Evolutionary conservation across 768 basidiomycete genomes (phyloP).

Genomic region (Leucosporidium yakuticum): DNA sequence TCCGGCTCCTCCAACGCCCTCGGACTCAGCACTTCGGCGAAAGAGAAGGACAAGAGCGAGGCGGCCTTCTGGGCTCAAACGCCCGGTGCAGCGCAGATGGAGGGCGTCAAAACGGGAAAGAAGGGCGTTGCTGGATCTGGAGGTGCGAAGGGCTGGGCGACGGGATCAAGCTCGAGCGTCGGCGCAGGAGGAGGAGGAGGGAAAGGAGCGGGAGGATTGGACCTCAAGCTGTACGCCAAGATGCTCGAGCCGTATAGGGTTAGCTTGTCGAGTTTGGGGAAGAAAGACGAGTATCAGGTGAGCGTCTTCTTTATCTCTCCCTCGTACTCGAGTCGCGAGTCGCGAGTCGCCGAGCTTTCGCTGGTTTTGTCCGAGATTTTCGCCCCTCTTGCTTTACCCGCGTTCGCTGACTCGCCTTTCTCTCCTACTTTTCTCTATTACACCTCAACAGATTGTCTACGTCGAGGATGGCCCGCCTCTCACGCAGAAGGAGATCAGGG

Average conservation of each 20-base stretch:
- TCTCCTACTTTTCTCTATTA: no score
- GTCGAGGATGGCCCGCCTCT: slow-evolving; percentile 3
- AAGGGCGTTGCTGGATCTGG: slow-evolving; percentile 7
- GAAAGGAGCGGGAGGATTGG: no score
- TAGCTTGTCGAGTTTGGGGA: slow-evolving; percentile 22
- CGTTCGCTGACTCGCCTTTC: no score
- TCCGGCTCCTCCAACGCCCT: background rate
- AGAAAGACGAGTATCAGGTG: slow-evolving; percentile 33
- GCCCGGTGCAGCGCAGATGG: background rate
- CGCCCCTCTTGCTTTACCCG: no score
- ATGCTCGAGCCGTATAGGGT: slow-evolving; percentile 27
- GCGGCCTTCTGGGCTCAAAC: background rate
- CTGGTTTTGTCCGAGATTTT: background rate
- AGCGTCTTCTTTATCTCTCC: background rate
- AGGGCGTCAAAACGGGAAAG: no score
- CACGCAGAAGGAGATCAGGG: background rate
- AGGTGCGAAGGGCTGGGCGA: background rate
- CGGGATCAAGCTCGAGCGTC: no score
- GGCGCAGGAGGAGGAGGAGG: no score
- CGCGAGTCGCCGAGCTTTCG: background rate
- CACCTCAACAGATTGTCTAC: background rate
- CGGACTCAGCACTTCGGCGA: no score
- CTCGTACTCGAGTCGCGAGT: background rate
- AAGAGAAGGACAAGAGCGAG: background rate
- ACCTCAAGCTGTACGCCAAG: slow-evolving; percentile 11